Conservation (phyloP, 306 rosid genomes). For the Vigna hirtella region DNA sequence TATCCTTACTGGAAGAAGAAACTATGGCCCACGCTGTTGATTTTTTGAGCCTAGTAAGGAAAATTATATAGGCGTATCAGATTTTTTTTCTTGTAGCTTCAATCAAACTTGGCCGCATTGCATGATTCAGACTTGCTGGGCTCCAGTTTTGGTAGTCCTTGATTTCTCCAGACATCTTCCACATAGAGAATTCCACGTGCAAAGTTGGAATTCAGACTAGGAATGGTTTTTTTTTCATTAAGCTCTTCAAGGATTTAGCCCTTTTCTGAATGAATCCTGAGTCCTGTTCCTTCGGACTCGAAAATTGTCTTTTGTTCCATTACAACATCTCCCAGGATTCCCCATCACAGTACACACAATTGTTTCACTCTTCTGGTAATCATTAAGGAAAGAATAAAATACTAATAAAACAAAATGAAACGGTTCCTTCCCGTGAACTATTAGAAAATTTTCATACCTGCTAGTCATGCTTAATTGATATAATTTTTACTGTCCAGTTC, state of each 20-base stretch:
- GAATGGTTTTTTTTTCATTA: slow-evolving; percentile 38
- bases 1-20: slow-evolving; percentile 41
- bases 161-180: background rate
- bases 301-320: slow-evolving; percentile 15
- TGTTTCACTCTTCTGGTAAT: background rate
- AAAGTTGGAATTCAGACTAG: slow-evolving; percentile 34
- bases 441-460: slow-evolving; percentile 33
- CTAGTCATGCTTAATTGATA: slow-evolving; percentile 37
- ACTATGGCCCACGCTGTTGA: slow-evolving; percentile 36
- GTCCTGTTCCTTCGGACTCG: slow-evolving; percentile 55
- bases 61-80: background rate
- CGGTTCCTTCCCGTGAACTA: background rate
- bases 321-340: background rate
- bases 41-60: background rate
- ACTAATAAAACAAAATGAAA: background rate
- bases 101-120: slow-evolving; percentile 18
- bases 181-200: slow-evolving; percentile 8
- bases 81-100: slow-evolving; percentile 16
- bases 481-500: slow-evolving; percentile 45
- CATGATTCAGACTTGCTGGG: slow-evolving; percentile 6
- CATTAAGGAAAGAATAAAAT: background rate
- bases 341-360: background rate
- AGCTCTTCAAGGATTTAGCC: slow-evolving; percentile 39
- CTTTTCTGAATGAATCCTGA: slow-evolving; percentile 35
- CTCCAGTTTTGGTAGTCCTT: background rate